phyloP scores from a whole-genome alignment of 2,329 filamentous ascomycete species.

The Metarhizium humberi region DNA sequence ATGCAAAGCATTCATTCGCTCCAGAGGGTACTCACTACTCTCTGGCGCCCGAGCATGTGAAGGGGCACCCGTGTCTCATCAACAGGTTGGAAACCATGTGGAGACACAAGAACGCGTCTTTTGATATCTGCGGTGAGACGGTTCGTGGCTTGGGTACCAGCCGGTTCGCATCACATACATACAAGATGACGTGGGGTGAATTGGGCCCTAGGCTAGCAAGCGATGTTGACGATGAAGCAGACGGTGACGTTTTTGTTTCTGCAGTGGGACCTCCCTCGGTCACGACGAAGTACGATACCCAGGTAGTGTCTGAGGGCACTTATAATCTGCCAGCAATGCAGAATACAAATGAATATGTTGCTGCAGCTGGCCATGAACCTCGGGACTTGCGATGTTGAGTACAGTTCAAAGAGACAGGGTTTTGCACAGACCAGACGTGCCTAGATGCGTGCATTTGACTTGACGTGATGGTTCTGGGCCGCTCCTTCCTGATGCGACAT shows the following conservation, averaged over 20 bases:
- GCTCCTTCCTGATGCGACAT: not conserved
- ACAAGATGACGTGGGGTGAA: not conserved
- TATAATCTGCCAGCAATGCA: too few species aligned
- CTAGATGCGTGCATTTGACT: not conserved
- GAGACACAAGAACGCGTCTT: not conserved
- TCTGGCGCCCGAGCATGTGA: too few species aligned
- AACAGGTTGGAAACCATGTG: not conserved
- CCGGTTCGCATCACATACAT: not conserved
- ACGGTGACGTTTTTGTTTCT: not conserved
- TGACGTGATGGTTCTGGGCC: not conserved
- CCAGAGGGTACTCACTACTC: too few species aligned
- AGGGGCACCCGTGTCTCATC: not conserved
- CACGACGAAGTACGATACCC: not conserved
- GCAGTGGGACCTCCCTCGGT: not conserved
- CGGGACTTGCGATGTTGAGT: too few species aligned
- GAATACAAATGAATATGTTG: too few species aligned
- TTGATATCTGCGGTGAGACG: constrained; percentile 3
- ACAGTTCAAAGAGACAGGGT: too few species aligned
- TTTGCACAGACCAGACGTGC: too few species aligned
- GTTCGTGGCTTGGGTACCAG: not conserved
- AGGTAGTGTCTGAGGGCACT: too few species aligned
- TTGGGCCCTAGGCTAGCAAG: not conserved
- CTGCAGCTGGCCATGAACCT: too few species aligned
- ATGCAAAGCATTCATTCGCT: too few species aligned
- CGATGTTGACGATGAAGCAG: not conserved